Evolutionary conservation across 2,329 filamentous ascomycete species (phyloP), one percentile per base, ranked within the genome.

Genomic region (Alternaria atra): DNA sequence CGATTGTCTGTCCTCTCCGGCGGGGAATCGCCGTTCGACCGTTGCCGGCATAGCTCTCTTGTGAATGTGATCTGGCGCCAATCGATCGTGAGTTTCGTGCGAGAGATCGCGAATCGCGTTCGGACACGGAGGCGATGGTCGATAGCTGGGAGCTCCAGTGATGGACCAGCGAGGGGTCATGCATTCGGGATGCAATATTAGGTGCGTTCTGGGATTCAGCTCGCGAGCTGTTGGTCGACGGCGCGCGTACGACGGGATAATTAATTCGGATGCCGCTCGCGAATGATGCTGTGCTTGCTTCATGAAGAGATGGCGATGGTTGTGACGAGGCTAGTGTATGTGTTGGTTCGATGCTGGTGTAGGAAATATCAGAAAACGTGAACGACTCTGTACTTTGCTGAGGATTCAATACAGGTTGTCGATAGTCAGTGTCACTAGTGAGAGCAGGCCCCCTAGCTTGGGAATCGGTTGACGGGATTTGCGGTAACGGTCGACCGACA

Each of bases 71-170:
- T 47, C 73, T 67, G 15, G 70, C 71, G 50, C 73, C 72, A 40
- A 75, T 67, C 2, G 75, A 78, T 43, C 68, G 72, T 43, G 76
- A 77, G 56, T 52, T 61, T 39, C 75, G 71, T 43, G 69, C 72
- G 52, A 76, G 60, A 23, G 76, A 78, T 55, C 72, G 71, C 30
- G 76, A 79, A 46, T 69, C 73, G 58, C 74, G 76, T 58, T 78
- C 77, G 32, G 77, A 78, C 37, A 73, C 73, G 13, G 77, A 78
- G 27, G 68, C 65, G 42, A 78, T 79, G 17, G 77, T 80, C 52
- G 77, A 79, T 46, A 79, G 72, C 67, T 78, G 75, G 20, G 77
- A 77, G 66, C 77, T 79, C 77, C 77, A 79, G 47, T 77, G 74
- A 61, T 79, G 77, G 61, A 74, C 73, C 55, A 76, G 68, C 15